Conservation (phyloP, 208 protist genomes). For the Acanthamoeba lenticulata region DNA sequence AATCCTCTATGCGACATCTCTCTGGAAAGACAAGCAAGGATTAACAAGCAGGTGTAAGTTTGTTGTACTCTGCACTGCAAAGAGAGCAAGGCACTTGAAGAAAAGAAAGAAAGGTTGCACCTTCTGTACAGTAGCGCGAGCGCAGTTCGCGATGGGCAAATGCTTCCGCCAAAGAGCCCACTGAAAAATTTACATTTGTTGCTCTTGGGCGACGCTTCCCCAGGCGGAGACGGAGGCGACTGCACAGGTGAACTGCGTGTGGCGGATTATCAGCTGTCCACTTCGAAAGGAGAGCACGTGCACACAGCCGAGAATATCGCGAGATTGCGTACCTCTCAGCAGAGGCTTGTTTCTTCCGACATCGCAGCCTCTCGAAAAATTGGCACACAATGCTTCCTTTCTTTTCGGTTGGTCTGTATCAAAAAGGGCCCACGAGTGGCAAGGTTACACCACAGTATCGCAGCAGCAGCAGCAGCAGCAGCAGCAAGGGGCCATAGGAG, state of each 20-base stretch:
- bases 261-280: too few species aligned
- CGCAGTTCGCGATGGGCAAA: background rate
- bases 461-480: too few species aligned
- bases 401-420: background rate
- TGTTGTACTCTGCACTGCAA: too few species aligned
- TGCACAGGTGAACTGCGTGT: background rate
- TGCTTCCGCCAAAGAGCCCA: background rate
- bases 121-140: background rate
- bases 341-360: background rate
- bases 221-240: background rate
- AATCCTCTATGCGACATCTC: background rate
- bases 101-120: background rate
- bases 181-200: background rate
- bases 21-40: background rate
- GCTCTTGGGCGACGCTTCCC: background rate
- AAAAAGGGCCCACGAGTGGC: too few species aligned
- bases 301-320: background rate
- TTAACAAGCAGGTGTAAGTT: too few species aligned
- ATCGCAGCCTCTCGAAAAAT: background rate
- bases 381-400: background rate
- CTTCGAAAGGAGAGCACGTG: background rate
- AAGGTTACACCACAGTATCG: background rate
- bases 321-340: background rate
- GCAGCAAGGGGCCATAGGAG: background rate
- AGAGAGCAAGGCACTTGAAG: too few species aligned